These are phyloP conservation scores for Acer saccharum DNA, from an alignment of 345 rosid species.

Conservation along the genomic window DNA sequence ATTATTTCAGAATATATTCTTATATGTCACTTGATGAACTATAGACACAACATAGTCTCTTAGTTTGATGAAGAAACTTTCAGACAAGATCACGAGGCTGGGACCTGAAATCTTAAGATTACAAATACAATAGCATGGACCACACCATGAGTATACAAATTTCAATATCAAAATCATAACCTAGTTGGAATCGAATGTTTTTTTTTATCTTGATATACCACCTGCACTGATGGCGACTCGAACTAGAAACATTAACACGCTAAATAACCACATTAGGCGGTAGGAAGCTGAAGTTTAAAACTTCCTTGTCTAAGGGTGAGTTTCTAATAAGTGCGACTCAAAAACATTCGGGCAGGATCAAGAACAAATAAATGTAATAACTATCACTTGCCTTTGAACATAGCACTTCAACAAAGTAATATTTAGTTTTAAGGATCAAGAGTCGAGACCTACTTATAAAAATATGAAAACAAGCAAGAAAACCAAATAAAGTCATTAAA, in stretches of 20 bases:
- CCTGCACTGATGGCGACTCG: too few relatives aligned
- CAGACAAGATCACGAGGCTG: too few relatives aligned
- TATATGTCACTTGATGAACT: too few relatives aligned
- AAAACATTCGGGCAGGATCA: background rate
- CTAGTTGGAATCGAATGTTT: background rate
- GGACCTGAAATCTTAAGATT: too few relatives aligned
- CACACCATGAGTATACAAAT: background rate
- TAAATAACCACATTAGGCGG: too few relatives aligned
- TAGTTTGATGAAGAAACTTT: too few relatives aligned
- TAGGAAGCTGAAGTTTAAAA: background rate
- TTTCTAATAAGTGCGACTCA: background rate
- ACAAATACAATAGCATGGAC: background rate
- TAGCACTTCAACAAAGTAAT: background rate
- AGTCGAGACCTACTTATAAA: background rate
- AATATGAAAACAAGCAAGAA: background rate
- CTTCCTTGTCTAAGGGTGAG: background rate
- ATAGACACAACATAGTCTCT: too few relatives aligned
- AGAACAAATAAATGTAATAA: background rate
- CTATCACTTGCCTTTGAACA: background rate
- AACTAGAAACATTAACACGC: too few relatives aligned
- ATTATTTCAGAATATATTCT: too few relatives aligned
- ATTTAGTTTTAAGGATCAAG: background rate
- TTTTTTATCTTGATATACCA: too few relatives aligned
- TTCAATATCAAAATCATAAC: background rate
- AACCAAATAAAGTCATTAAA: slow-evolving; percentile 10